Conservation (phyloP, 2,329 filamentous ascomycete species). For the Neocatenulostroma microsporum region DNA sequence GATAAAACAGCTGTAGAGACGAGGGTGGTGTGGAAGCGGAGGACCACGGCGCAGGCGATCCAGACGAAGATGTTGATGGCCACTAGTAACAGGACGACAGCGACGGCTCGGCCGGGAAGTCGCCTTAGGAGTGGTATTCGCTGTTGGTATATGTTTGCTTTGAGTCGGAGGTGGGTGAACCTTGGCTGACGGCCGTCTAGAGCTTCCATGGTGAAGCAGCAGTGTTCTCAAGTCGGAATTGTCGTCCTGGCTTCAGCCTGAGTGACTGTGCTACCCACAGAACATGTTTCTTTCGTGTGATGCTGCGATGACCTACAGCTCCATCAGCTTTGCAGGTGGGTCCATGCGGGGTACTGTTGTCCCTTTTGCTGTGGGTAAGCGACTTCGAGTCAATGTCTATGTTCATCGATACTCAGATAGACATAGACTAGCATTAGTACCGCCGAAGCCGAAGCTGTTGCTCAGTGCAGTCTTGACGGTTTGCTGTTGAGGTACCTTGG, state of each 20-base stretch:
- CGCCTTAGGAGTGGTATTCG: constrained; percentile 48
- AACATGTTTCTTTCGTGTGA: too few species aligned
- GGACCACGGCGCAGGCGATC: constrained; percentile 50
- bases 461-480: constrained; percentile 68
- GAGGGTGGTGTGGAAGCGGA: constrained; percentile 46
- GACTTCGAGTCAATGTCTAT: too few species aligned
- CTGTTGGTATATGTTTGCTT: constrained; percentile 37
- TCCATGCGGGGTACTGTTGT: too few species aligned
- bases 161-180: constrained; percentile 12
- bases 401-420: constrained; percentile 47
- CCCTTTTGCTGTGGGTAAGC: too few species aligned
- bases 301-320: too few species aligned
- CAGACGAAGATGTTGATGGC: constrained; percentile 51
- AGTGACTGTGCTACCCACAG: too few species aligned
- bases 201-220: neutral
- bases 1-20: constrained; percentile 75
- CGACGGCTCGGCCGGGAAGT: constrained; percentile 50
- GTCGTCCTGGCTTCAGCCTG: too few species aligned
- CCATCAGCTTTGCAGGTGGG: too few species aligned
- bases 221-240: too few species aligned
- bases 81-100: constrained; percentile 49
- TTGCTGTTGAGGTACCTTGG: constrained; percentile 61
- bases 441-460: constrained; percentile 97
- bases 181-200: neutral
- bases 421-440: constrained; percentile 85